phyloP scores from a whole-genome alignment of 257 asterid genomes.

The Penstemon barbatus region DNA sequence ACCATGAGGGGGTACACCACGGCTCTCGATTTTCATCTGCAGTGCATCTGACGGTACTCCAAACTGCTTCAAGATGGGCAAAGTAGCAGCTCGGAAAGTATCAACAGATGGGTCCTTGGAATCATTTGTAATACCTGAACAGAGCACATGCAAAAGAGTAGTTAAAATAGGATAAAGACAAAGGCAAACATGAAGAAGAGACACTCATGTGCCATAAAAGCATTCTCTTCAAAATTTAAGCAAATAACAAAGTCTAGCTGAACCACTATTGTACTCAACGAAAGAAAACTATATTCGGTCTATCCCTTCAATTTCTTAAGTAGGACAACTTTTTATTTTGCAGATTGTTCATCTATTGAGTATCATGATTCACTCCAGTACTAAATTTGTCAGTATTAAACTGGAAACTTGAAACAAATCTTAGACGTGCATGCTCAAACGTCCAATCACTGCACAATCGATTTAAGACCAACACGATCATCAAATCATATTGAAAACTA shows the following conservation, averaged over 20 bases:
- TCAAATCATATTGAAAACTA: slow-evolving; percentile 2
- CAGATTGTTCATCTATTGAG: neutral
- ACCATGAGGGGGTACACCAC: slow-evolving; percentile 89
- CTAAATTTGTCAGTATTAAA: neutral
- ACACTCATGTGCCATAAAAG: slow-evolving; percentile 1
- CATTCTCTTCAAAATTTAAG: neutral
- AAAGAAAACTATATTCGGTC: neutral
- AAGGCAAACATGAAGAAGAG: neutral
- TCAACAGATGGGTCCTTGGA: slow-evolving; percentile 87
- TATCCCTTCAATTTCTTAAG: neutral
- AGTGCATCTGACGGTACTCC: slow-evolving; percentile 77
- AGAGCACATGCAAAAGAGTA: slow-evolving; percentile 10
- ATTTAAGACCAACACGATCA: neutral
- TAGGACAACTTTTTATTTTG: neutral
- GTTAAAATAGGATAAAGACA: slow-evolving; percentile 14
- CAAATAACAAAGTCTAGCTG: neutral
- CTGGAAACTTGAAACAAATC: slow-evolving; percentile 2
- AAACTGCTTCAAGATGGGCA: slow-evolving; percentile 74
- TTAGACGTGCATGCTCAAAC: neutral
- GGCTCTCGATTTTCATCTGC: slow-evolving; percentile 66
- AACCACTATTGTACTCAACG: neutral
- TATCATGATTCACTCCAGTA: neutral
- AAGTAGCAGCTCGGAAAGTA: slow-evolving; percentile 69
- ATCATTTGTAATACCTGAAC: slow-evolving; percentile 84
- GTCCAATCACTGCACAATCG: neutral